Conservation (phyloP, 169 alveolate species). For the Cryptosporidium andersoni region DNA sequence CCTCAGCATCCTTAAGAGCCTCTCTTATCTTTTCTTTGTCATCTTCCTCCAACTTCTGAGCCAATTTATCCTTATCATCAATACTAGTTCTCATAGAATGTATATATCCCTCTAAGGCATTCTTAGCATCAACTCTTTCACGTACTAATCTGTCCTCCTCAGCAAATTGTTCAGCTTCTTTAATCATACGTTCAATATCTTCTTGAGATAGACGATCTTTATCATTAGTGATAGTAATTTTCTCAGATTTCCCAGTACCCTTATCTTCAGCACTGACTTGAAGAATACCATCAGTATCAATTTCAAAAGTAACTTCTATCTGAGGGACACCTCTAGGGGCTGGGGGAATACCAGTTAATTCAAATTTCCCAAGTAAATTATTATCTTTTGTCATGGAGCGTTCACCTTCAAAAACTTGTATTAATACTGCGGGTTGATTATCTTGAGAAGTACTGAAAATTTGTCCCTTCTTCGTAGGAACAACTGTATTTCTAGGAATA, state of each 20-base stretch:
- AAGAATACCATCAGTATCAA: constrained; percentile 95
- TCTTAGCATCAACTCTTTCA: constrained; percentile 92
- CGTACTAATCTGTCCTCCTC: constrained; percentile 91
- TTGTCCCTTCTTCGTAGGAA: constrained; percentile 95
- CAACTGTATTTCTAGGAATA: constrained; percentile 92
- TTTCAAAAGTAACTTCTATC: constrained; percentile 95
- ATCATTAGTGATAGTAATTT: constrained; percentile 94
- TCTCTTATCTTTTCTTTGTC: constrained; percentile 89
- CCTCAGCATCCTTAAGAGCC: constrained; percentile 89
- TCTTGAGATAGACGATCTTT: constrained; percentile 92
- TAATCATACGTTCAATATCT: constrained; percentile 93
- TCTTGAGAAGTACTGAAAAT: constrained; percentile 94
- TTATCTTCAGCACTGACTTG: constrained; percentile 93
- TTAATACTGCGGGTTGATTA: constrained; percentile 93
- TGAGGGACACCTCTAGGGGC: constrained; percentile 96
- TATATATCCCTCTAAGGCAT: constrained; percentile 89
- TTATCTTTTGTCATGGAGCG: constrained; percentile 97
- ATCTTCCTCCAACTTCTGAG: constrained; percentile 89
- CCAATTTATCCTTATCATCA: constrained; percentile 90
- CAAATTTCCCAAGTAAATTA: constrained; percentile 94
- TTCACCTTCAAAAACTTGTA: constrained; percentile 95
- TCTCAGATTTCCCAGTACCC: constrained; percentile 92
- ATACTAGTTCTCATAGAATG: constrained; percentile 90
- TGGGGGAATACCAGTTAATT: constrained; percentile 93
- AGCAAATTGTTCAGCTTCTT: constrained; percentile 94